Evolutionary conservation across 2,329 filamentous ascomycete genomes (phyloP), one percentile per base, ranked within the genome.

Genomic region (Aureobasidium sp.): DNA sequence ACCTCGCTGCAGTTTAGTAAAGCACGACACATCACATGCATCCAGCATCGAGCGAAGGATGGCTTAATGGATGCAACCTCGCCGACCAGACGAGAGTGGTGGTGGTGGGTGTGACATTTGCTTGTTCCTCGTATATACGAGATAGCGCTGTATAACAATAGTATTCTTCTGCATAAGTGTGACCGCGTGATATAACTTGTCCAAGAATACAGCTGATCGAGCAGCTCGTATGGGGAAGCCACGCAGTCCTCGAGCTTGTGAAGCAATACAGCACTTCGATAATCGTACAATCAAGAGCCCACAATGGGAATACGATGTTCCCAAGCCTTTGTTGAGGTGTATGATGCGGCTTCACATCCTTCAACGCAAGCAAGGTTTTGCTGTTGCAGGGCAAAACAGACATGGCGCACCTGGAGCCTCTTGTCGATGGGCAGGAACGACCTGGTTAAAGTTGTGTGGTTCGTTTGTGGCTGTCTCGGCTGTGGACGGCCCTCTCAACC

Each of bases 1-100:
- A 43, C 43, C 12, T 48, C 46, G 26, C 39, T 32, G 37, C 39
- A 32, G 2, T 15, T 13, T 47, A 13, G 44, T 15, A 26, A 57
- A 46, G 53, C 53, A 59, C 55, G 55, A 59, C 43, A 59, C 55
- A 59, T 59, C 43, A 48, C 32, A 59, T 59, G 32, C 36, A 12
- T 44, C 17, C 39, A 44, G 52, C 55, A 48, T 59, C 55, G 43
- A 48, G 55, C 43, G 43, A 59, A 48, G 43, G 32, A 36, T 41
- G 15, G 2, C 26, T 32, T 46, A 7, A 6, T 57, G n/a, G 53
- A 57, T 57, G 53, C 53, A 46, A 57, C 53, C 53, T 57, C 53
- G 13, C 27, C 10, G 17, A 57, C 41, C 24, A n/a, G 27, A 24
- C 27, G 17, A 34, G 41, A 34, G n/a, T 12, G n/a, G 39, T 46